These are phyloP conservation scores for Pseudomassariella vexata DNA, from an alignment of 2,329 filamentous ascomycete species.

Conservation along the genomic window DNA sequence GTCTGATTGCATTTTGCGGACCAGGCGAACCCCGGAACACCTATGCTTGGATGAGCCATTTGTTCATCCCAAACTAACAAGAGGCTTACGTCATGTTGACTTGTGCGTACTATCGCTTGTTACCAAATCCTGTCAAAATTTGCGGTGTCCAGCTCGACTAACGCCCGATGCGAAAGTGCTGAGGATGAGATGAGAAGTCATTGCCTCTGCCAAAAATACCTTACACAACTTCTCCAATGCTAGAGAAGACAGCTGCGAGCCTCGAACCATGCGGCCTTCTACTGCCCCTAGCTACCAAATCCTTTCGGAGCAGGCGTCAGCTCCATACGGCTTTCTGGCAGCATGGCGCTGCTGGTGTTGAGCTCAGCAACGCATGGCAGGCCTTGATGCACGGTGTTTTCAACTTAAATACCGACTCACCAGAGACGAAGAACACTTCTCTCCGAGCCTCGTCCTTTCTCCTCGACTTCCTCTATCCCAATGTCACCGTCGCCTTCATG, in stretches of 20 bases:
- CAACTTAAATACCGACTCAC: slow-evolving; percentile 14
- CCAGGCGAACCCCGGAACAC: no score
- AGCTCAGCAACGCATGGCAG: slow-evolving; percentile 38
- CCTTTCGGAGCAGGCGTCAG: slow-evolving; percentile 33
- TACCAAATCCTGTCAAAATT: no score
- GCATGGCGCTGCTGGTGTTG: slow-evolving; percentile 45
- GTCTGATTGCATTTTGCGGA: no score
- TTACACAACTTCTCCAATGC: slow-evolving; percentile 34
- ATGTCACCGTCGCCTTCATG: slow-evolving; percentile 34
- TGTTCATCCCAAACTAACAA: no score
- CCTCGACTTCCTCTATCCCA: slow-evolving; percentile 53
- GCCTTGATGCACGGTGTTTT: slow-evolving; percentile 26
- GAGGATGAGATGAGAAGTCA: no score
- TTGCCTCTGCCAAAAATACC: no score
- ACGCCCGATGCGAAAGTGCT: no score
- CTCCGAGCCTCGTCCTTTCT: slow-evolving; percentile 42
- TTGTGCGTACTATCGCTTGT: no score
- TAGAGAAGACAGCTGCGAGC: slow-evolving; percentile 51
- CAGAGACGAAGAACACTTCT: slow-evolving; percentile 17
- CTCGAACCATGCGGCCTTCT: slow-evolving; percentile 52
- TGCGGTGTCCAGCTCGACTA: no score
- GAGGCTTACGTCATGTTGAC: no score
- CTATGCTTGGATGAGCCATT: no score
- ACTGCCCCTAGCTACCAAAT: slow-evolving; percentile 31
- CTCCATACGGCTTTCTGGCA: slow-evolving; percentile 49